These are phyloP conservation scores for Trichoderma virens DNA, from an alignment of 495 filamentous ascomycete genomes.

Conservation along the genomic window DNA sequence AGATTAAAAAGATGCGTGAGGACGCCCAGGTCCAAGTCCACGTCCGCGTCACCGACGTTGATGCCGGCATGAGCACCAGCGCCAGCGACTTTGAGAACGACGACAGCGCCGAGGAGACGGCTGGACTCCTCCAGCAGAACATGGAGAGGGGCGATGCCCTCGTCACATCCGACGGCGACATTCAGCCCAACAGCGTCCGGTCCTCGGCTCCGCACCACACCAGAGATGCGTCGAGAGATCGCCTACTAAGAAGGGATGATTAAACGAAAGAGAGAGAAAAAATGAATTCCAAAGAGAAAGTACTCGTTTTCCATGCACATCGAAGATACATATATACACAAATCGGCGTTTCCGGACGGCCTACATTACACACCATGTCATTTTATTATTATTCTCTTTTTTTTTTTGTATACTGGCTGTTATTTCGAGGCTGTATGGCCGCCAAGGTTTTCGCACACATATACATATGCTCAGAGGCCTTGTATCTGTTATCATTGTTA, in stretches of 20 bases:
- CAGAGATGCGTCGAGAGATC: background rate
- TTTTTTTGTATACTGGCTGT: background rate
- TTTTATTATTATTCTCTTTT: too few species aligned
- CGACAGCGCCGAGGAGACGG: conserved; percentile 18
- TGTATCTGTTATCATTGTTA: background rate
- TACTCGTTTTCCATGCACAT: too few species aligned
- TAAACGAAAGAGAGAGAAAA: too few species aligned
- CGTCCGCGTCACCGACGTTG: conserved; percentile 14
- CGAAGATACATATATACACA: too few species aligned
- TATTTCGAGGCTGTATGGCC: background rate
- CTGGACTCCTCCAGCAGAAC: conserved; percentile 18
- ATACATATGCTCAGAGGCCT: background rate
- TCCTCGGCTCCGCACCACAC: background rate
- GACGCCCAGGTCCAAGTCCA: conserved; percentile 51
- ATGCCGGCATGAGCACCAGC: conserved; percentile 16
- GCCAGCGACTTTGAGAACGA: conserved; percentile 18
- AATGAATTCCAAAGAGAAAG: too few species aligned
- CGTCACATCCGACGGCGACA: conserved; percentile 21
- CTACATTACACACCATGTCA: too few species aligned
- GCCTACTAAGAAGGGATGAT: background rate
- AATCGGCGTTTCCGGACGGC: too few species aligned
- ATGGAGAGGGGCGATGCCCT: conserved; percentile 16
- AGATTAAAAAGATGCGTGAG: conserved; percentile 78
- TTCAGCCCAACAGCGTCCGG: conserved; percentile 8
- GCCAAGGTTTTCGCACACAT: background rate